These are phyloP conservation scores for Psilocybe mexicana DNA, from an alignment of 1,284 basidiomycete genomes.

Conservation along the genomic window DNA sequence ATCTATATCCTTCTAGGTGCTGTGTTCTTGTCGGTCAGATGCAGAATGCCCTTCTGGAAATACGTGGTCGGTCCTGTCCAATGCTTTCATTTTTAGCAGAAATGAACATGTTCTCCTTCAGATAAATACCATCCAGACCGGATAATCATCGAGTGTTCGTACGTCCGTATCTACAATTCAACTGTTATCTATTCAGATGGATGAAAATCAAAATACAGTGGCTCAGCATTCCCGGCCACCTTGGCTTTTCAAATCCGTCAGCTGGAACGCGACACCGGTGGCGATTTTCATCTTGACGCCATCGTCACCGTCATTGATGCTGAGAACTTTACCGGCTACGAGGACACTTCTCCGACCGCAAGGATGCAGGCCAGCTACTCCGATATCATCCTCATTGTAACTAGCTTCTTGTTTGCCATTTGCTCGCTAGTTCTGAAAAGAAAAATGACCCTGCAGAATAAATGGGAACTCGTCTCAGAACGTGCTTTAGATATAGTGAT, in stretches of 20 bases:
- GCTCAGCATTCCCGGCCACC: conserved; percentile 88
- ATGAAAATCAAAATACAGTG: conserved; percentile 37
- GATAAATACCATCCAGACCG: conserved; percentile 83
- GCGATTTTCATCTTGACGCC: conserved; percentile 81
- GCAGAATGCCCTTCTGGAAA: conserved; percentile 85
- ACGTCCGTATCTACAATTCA: conserved; percentile 27
- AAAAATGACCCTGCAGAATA: conserved; percentile 54
- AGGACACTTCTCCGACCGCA: conserved; percentile 86
- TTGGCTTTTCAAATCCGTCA: conserved; percentile 90
- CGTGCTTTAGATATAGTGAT: conserved; percentile 77
- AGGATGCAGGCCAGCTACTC: conserved; percentile 94
- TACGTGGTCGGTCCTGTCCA: conserved; percentile 54
- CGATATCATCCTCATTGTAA: conserved; percentile 81
- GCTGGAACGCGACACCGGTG: conserved; percentile 73
- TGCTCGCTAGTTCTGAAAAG: neutral
- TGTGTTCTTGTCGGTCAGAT: conserved; percentile 92
- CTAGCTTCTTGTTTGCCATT: conserved; percentile 25
- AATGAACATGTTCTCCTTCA: conserved; percentile 26
- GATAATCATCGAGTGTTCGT: conserved; percentile 94
- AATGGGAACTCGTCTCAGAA: conserved; percentile 83
- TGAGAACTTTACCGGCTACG: conserved; percentile 87
- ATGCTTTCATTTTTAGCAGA: neutral
- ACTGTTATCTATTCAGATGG: conserved; percentile 6
- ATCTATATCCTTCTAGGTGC: conserved; percentile 53
- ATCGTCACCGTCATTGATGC: conserved; percentile 90